phyloP scores from a whole-genome alignment of 805 yeast species.

The Metschnikowia baotianmanensis region DNA sequence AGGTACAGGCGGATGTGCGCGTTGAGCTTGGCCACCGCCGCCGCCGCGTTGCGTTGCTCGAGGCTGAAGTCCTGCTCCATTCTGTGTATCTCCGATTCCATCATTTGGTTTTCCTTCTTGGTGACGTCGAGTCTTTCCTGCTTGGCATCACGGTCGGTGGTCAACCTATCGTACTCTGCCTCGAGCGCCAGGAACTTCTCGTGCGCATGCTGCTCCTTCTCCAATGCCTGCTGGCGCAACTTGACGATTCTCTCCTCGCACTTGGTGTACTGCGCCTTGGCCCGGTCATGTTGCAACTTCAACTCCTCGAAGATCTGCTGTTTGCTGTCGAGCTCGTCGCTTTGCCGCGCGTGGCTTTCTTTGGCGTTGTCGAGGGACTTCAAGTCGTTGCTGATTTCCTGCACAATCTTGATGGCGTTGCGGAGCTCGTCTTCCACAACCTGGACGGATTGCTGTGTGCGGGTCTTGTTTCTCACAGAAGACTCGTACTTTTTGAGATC shows the following conservation, averaged over 20 bases:
- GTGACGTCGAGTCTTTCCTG: slow-evolving; percentile 50
- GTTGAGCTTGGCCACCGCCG: slow-evolving; percentile 53
- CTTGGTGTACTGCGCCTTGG: slow-evolving; percentile 48
- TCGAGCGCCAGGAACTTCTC: slow-evolving; percentile 44
- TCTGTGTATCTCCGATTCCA: slow-evolving; percentile 41
- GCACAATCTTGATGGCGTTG: slow-evolving; percentile 47
- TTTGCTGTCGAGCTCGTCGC: slow-evolving; percentile 40
- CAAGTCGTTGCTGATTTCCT: slow-evolving; percentile 50
- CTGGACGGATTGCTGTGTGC: slow-evolving; percentile 58
- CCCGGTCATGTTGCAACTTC: slow-evolving; percentile 43
- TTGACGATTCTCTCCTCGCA: slow-evolving; percentile 48
- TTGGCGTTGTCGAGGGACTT: slow-evolving; percentile 41
- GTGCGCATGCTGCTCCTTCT: slow-evolving; percentile 43
- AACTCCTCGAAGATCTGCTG: slow-evolving; percentile 39
- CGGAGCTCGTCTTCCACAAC: slow-evolving; percentile 38
- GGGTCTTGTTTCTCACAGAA: slow-evolving; percentile 48
- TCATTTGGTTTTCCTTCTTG: slow-evolving; percentile 44
- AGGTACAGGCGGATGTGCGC: slow-evolving; percentile 55
- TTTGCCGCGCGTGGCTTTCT: slow-evolving; percentile 26
- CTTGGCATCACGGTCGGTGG: slow-evolving; percentile 46
- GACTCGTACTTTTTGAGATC: slow-evolving; percentile 31
- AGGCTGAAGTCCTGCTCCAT: slow-evolving; percentile 43
- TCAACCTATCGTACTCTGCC: slow-evolving; percentile 45
- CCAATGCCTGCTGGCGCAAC: slow-evolving; percentile 42
- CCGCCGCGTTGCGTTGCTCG: slow-evolving; percentile 52